phyloP scores from a whole-genome alignment of 257 asterid genomes.

The Solanum pinnatisectum region DNA sequence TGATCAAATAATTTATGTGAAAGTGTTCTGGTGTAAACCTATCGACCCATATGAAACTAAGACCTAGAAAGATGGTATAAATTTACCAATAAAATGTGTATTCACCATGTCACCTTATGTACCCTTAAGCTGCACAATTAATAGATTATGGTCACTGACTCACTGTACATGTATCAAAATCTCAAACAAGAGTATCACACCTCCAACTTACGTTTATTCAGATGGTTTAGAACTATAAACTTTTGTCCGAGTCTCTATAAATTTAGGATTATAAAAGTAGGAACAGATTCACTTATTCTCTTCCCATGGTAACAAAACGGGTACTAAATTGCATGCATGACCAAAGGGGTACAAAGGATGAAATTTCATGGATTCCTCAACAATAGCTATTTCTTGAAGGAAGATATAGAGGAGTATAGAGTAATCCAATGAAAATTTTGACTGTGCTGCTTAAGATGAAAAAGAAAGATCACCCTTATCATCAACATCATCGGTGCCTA shows the following conservation, averaged over 20 bases:
- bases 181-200: not conserved
- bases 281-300: not conserved
- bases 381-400: not conserved
- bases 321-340: not conserved
- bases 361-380: not conserved
- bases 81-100: not conserved
- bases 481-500: slow-evolving; percentile 18
- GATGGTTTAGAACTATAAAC: not conserved
- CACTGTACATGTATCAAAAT: not conserved
- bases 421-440: not conserved
- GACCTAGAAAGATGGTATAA: not conserved
- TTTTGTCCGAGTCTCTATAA: not conserved
- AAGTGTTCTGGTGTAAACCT: not conserved
- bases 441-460: not conserved
- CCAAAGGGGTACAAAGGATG: not conserved
- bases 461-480: slow-evolving; percentile 33
- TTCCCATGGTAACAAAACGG: not conserved
- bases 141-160: not conserved
- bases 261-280: not conserved
- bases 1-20: not conserved
- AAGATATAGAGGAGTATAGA: not conserved
- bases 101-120: not conserved
- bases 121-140: not conserved
- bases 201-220: not conserved
- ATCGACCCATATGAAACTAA: not conserved